These are phyloP conservation scores for Cyberlindnera sargentensis DNA, from an alignment of 805 yeast genomes.

Conservation along the genomic window DNA sequence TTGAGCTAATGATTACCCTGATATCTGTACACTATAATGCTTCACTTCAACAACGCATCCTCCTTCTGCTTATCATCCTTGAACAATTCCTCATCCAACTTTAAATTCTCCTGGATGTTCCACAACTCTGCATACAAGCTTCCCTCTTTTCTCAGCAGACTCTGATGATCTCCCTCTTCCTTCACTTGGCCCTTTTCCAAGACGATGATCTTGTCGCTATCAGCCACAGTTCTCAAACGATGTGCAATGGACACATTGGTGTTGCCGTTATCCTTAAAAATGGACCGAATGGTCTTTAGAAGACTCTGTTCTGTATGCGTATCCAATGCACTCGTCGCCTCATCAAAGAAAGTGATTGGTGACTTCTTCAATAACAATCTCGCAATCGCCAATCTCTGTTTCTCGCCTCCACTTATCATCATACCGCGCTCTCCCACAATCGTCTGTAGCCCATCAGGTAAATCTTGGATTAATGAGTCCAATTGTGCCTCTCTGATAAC, in stretches of 20 bases:
- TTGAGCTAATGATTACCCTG: too few relatives aligned
- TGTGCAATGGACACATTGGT: constrained; percentile 94
- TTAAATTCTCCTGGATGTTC: constrained; percentile 84
- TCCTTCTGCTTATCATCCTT: constrained; percentile 10
- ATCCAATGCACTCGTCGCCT: constrained; percentile 93
- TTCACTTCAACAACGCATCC: not conserved
- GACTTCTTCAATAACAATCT: constrained; percentile 80
- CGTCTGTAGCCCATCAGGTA: constrained; percentile 82
- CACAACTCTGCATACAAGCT: constrained; percentile 79
- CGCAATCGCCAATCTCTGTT: constrained; percentile 91
- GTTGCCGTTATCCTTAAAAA: constrained; percentile 49
- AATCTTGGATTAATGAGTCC: constrained; percentile 49
- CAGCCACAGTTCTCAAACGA: constrained; percentile 87
- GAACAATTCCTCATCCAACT: constrained; percentile 35
- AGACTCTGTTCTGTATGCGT: constrained; percentile 92
- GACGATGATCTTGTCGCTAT: constrained; percentile 88
- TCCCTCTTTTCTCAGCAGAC: constrained; percentile 42
- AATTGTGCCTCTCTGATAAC: constrained; percentile 70
- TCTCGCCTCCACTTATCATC: constrained; percentile 99
- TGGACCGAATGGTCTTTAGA: constrained; percentile 61
- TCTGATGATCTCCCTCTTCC: constrained; percentile 82
- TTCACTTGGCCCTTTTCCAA: constrained; percentile 68
- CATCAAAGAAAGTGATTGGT: constrained; percentile 91
- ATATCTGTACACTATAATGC: too few relatives aligned
- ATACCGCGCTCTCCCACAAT: constrained; percentile 96